Base-by-base conservation (phyloP, 768 basidiomycete genomes). In the Mycena vulgaris region DNA sequence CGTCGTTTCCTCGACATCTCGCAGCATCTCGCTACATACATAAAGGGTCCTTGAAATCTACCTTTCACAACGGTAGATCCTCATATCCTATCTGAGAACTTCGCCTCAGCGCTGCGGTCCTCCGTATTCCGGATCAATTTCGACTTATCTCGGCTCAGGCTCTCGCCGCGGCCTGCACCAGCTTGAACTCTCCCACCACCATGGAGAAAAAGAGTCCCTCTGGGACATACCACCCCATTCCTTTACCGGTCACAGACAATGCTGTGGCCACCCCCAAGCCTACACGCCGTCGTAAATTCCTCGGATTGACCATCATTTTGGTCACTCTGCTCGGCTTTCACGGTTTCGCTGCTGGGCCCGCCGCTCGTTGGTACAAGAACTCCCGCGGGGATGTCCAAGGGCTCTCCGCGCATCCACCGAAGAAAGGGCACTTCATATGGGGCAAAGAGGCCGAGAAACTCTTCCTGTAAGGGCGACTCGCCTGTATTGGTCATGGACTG, bases 361-460 rank as follows among this genome's bases (percentile, higher is more conserved):
- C 28, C 21, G 60, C 59, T 27, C 68, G 42, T 2, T 72, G 66
- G 71, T 63, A 64, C 40, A 42, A 33, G 57, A 51, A 48, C 39
- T 56, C 23, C 21, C 51, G 42, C 30, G 56, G 39, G 19, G 55
- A 63, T 42, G 30, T 19, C 8, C 48, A 64, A 45, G 62, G 37
- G 8, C 37, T 62, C 45, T 39, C 35, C 31, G 57, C 39, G 51
- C 63, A 59, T 16, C 63, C 68, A 10, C 62, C 40, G 23, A 65
- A 61, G 66, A 72, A 69, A 53, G 57, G 51, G 27, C 66, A 53
- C 66, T 53, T 49, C 40, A 21, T 73, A 10, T 73, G 59, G 64
- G 68, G 68, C 65, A 73, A 75, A 58, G 75, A 79, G 59, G 78
- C 79, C 25, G 81, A 83, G 72, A 59, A 79, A 40, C 72, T 81